Evolutionary conservation across 1,284 basidiomycete species (phyloP).

Genomic region (Sanguinoderma infundibulare): DNA sequence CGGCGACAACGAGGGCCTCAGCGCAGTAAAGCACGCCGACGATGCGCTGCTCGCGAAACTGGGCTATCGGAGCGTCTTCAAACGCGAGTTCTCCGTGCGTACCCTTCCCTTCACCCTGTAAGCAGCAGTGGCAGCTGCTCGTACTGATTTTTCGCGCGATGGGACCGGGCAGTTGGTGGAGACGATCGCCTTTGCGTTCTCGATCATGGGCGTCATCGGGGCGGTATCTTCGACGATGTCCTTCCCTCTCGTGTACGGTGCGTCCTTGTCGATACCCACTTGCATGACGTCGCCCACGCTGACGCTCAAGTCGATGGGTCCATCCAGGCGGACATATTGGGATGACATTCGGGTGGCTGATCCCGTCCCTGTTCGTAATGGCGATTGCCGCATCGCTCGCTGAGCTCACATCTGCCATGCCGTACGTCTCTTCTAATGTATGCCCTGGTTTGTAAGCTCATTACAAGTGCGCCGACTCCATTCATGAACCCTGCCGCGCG

Average conservation of each 20-base stretch:
- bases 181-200: slow-evolving; percentile 72
- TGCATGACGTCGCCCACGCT: background rate
- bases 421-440: slow-evolving; percentile 48
- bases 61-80: slow-evolving; percentile 79
- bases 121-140: background rate
- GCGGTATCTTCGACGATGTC: slow-evolving; percentile 70
- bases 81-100: slow-evolving; percentile 74
- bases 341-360: slow-evolving; percentile 80
- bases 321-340: slow-evolving; percentile 71
- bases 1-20: slow-evolving; percentile 15
- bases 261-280: slow-evolving; percentile 13
- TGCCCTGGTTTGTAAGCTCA: background rate
- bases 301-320: background rate
- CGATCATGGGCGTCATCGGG: slow-evolving; percentile 77
- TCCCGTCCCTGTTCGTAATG: slow-evolving; percentile 72
- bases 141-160: background rate
- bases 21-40: slow-evolving; percentile 48
- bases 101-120: background rate
- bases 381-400: slow-evolving; percentile 74
- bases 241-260: slow-evolving; percentile 66
- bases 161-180: slow-evolving; percentile 51
- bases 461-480: too few species aligned
- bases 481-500: background rate
- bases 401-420: slow-evolving; percentile 76
- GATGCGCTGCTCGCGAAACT: slow-evolving; percentile 63